Percentiles rank a stretch among this genome's conserved stretches.
These are phyloP conservation scores for Patellaria atrata DNA, from an alignment of 495 filamentous ascomycete genomes.

Conservation along the genomic window DNA sequence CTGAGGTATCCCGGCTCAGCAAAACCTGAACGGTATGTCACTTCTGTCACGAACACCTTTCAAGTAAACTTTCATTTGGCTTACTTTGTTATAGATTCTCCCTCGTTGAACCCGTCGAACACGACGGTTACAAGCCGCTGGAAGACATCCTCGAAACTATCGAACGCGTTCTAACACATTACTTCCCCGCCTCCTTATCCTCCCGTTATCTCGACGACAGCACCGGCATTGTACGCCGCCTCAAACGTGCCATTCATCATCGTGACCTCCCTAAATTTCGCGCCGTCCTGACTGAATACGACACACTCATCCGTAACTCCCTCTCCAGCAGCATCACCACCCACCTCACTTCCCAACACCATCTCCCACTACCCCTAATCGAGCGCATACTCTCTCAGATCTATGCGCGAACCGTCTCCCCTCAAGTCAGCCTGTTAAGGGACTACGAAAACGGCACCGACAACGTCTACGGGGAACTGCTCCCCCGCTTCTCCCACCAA, in stretches of 20 bases:
- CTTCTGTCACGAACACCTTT: not conserved
- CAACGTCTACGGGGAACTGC: slow-evolving; percentile 87
- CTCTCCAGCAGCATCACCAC: slow-evolving; percentile 46
- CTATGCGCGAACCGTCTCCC: slow-evolving; percentile 84
- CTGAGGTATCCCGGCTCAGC: slow-evolving; percentile 27
- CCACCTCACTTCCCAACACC: slow-evolving; percentile 49
- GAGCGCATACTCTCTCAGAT: slow-evolving; percentile 75
- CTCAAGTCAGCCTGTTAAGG: slow-evolving; percentile 62
- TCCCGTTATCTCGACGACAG: slow-evolving; percentile 56
- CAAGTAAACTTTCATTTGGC: not conserved
- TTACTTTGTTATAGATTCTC: slow-evolving; percentile 36
- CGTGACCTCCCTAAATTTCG: slow-evolving; percentile 53
- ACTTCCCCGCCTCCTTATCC: slow-evolving; percentile 52
- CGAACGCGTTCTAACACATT: slow-evolving; percentile 54
- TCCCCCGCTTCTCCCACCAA: slow-evolving; percentile 65
- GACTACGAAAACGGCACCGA: slow-evolving; percentile 77
- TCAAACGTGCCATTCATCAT: slow-evolving; percentile 53
- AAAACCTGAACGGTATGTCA: slow-evolving; percentile 17
- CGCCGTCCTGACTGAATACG: slow-evolving; percentile 59
- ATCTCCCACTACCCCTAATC: slow-evolving; percentile 53
- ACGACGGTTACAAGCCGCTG: slow-evolving; percentile 65
- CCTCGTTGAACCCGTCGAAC: slow-evolving; percentile 59
- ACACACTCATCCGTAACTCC: slow-evolving; percentile 29
- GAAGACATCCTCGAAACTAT: slow-evolving; percentile 74
- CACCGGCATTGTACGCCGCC: slow-evolving; percentile 53